Evolutionary conservation across 768 basidiomycete species (phyloP).

Genomic region (Erythrobasidium yunnanense): DNA sequence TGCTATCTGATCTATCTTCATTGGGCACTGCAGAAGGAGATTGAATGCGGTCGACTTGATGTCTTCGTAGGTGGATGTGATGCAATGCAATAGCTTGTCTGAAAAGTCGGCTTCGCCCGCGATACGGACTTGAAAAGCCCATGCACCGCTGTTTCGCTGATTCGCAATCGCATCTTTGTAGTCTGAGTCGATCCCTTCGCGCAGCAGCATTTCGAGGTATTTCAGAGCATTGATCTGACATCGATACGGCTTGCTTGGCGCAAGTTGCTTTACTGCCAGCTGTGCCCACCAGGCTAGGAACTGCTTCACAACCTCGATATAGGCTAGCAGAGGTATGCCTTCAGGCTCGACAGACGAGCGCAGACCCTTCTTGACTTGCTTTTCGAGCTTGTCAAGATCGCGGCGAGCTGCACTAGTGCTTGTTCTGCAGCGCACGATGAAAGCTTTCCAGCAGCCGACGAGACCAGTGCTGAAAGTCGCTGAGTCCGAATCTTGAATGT

Average conservation of each 20-base stretch:
- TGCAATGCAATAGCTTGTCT: neutral
- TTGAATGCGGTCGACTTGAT: slow-evolving; percentile 1
- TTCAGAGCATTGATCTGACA: neutral
- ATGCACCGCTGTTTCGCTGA: too few species aligned
- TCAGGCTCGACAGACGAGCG: neutral
- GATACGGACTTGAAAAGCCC: slow-evolving; percentile 22
- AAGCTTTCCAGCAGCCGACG: slow-evolving; percentile 2
- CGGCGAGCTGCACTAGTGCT: slow-evolving; percentile 16
- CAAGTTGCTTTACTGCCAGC: neutral
- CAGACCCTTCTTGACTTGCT: neutral
- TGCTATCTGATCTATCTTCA: neutral
- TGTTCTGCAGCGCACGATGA: neutral
- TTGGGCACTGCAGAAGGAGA: neutral
- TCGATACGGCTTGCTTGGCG: slow-evolving; percentile 20
- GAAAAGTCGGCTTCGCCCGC: neutral
- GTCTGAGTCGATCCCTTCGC: neutral
- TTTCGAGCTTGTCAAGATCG: neutral
- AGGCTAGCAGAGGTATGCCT: too few species aligned
- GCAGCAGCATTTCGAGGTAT: slow-evolving; percentile 3
- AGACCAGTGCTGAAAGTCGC: neutral
- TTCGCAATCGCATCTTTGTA: too few species aligned
- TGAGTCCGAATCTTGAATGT: slow-evolving; percentile 5
- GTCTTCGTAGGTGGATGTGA: slow-evolving; percentile 24
- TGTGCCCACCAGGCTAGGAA: slow-evolving; percentile 3
- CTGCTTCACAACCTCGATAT: neutral